Evolutionary conservation across 805 yeast genomes (phyloP), one percentile per base, ranked within the genome.

Genomic region (Lipomyces sp.): DNA sequence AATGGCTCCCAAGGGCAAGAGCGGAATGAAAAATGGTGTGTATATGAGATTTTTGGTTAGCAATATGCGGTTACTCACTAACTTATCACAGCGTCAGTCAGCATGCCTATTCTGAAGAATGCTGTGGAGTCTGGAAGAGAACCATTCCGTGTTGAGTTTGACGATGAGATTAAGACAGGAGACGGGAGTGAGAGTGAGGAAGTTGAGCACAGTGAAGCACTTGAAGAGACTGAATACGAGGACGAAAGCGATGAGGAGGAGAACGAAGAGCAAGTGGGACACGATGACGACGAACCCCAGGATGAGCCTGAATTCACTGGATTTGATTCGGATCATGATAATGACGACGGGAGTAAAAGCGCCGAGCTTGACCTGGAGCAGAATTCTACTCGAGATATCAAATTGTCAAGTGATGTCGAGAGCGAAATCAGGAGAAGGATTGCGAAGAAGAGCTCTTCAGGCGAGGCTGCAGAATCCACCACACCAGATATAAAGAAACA

Each of bases 341-440:
- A 72, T 48, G 75, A 66, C 34, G 69, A 73, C 59, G 72, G 74
- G 2, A 75, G 72, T 60, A 77, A 73, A 33, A 76, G 71, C 39
- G 73, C 60, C 10, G 77, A 75, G 24, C 71, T 65, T 11, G 62
- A 67, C 1, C 69, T 63, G 37, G 68, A 53, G 32, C 59, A 66
- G 61, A 59, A 67, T 59, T 57, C 51, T 8, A 63, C 29, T 60
- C 32, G 59, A 50, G 66, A 67, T 4, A 39, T 62, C 4, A 53
- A 54, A 48, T 57, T 53, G 6, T 66, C 72, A 29, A 66, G 64
- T 24, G 66, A 62, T n/a, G 42, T 54, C 24, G 64, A 66, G 45
- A 39, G n/a, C 6, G 37, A 63, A 54, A 48, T 51, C 18, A 59
- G 29, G 53, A 67, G 13, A 7, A 37, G 64, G 32, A 64, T 61